phyloP scores from a whole-genome alignment of 768 basidiomycete species.

The Psilocybe cubensis region DNA sequence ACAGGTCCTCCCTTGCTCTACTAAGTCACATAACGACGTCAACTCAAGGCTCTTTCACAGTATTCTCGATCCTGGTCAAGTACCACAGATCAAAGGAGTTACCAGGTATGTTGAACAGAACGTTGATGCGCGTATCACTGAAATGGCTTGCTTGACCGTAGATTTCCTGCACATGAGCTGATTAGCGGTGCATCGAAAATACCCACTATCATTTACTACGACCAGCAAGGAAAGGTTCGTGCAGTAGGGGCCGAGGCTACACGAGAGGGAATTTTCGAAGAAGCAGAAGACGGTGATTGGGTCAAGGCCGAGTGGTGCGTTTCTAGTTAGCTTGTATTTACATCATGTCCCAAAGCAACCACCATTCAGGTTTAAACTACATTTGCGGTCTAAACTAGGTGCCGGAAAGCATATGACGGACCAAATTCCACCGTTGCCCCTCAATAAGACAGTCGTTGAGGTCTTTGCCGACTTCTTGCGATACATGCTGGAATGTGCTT shows the following conservation, averaged over 20 bases:
- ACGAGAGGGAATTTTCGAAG: conserved; percentile 39
- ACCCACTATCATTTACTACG: conserved; percentile 52
- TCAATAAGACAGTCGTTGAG: conserved; percentile 40
- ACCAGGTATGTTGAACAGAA: conserved; percentile 12
- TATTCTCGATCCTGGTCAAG: conserved; percentile 22
- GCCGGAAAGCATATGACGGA: conserved; percentile 26
- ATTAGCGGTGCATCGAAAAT: conserved; percentile 45
- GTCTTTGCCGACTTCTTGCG: conserved; percentile 51
- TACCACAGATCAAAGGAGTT: conserved; percentile 22
- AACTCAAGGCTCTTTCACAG: background rate
- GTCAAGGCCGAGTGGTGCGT: conserved; percentile 43
- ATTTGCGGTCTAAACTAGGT: conserved; percentile 25
- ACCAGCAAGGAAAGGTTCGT: conserved; percentile 37
- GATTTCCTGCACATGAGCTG: conserved; percentile 24
- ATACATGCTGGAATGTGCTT: conserved; percentile 47
- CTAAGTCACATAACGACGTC: background rate
- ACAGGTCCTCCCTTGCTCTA: conserved; percentile 5
- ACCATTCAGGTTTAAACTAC: conserved; percentile 34
- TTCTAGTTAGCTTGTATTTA: background rate
- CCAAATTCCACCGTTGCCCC: conserved; percentile 44
- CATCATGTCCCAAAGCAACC: background rate
- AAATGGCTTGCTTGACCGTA: background rate
- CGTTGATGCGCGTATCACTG: background rate
- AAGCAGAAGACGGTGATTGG: conserved; percentile 46
- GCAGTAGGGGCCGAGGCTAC: conserved; percentile 51